Evolutionary conservation across 1,139 yeast species (phyloP).

Genomic region (Insectozyma bohioensis): DNA sequence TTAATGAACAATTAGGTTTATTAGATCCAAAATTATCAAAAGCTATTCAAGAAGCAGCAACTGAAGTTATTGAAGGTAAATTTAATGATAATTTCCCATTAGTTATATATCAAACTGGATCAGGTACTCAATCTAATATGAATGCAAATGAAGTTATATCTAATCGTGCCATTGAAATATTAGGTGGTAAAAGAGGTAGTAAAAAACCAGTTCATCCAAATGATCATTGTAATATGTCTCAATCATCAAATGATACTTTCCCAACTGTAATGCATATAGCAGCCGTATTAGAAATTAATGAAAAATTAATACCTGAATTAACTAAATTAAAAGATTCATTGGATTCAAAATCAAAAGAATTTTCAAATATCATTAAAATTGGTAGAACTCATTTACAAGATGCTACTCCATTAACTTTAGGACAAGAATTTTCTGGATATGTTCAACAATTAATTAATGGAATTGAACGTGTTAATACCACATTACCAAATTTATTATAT

Average conservation of each 20-base stretch:
- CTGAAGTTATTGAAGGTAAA: constrained; percentile 91
- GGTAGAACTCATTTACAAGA: constrained; percentile 99
- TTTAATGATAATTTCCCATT: constrained; percentile 93
- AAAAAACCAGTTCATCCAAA: constrained; percentile 96
- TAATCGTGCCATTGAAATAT: constrained; percentile 92
- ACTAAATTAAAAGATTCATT: constrained; percentile 74
- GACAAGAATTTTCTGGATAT: constrained; percentile 97
- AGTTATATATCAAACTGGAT: constrained; percentile 98
- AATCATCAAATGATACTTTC: constrained; percentile 96
- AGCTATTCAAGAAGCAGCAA: constrained; percentile 92
- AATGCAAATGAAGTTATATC: constrained; percentile 98
- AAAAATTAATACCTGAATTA: constrained; percentile 76
- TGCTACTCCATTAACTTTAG: constrained; percentile 96
- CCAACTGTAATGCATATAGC: constrained; percentile 99
- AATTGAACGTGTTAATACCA: constrained; percentile 75
- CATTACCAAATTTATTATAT: constrained; percentile 72
- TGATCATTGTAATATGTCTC: constrained; percentile 98
- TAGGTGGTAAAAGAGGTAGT: constrained; percentile 90
- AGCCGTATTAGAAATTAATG: constrained; percentile 84
- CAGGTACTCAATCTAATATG: constrained; percentile 99
- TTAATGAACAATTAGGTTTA: constrained; percentile 75
- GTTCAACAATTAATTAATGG: constrained; percentile 92
- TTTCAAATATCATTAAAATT: constrained; percentile 85
- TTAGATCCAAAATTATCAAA: constrained; percentile 79
- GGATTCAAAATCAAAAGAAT: constrained; percentile 76